Base-by-base conservation (phyloP, 768 basidiomycete genomes). In the Hemileccinum rubropunctum region DNA sequence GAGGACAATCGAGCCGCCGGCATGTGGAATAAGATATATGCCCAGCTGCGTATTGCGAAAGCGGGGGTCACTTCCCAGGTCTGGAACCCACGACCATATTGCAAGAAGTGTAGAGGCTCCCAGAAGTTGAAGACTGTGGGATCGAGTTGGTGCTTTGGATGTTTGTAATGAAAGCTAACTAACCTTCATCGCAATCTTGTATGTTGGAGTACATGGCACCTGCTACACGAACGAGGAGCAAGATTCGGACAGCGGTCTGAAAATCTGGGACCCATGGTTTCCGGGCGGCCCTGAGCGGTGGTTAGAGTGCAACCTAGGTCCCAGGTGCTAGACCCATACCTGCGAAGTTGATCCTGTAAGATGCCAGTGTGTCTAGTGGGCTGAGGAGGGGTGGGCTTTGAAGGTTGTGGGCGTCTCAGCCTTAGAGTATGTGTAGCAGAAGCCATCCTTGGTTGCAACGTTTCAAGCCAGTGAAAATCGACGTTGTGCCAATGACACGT, bases 91-190 rank as follows among this genome's bases (percentile, higher is more conserved):
- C 84, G 76, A 21, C 91, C 92, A 49, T 83, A 73, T 51, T 86
- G 81, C 49, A 97, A 76, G 63, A 94, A 95, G 71, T 99, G 97
- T 14, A 99, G 73, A 17, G 97, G 97, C 64, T 98, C 97, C 92
- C 92, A 98, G 69, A 97, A 99, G 71, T 99, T 99, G 79, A 85
- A 99, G 12, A 97, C 97, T 99, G 43, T 18, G n/a, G n/a, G n/a
- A 30, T 34, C 51, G 33, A 49, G 42, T 34, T 15, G 3, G 17
- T 38, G 26, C 0, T 35, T 34, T 45, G 21, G 3, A 32, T 12
- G 7, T 13, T 13, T 34, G 28, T 26, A 28, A 20, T 23, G 36
- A 41, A 42, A 30, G 26, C 11, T 13, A 17, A 45, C 61, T 53
- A 46, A 93, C 95, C 94, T 82, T 99, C 97, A 63, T 99, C 97